A percentile compares a stretch with the other conserved stretches of the same genome.
phyloP scores from a whole-genome alignment of 1,284 basidiomycete genomes.

The Ustilago esculenta region DNA sequence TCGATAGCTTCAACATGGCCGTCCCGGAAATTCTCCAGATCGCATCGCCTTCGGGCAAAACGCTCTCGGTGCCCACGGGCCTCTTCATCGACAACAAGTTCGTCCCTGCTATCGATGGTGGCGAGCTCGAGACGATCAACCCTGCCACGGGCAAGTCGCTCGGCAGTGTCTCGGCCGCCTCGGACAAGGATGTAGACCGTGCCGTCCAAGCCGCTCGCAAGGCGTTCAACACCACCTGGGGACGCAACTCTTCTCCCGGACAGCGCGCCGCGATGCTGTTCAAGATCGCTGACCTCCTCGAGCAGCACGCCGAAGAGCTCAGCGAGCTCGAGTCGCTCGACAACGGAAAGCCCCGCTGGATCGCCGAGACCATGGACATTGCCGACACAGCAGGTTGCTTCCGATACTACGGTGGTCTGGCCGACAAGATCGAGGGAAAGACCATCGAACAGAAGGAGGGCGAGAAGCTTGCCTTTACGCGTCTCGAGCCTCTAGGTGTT shows the following conservation, averaged over 20 bases:
- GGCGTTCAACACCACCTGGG: constrained; percentile 54
- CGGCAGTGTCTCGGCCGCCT: constrained; percentile 46
- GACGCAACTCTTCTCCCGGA: constrained; percentile 28
- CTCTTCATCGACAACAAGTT: constrained; percentile 60
- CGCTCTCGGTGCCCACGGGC: constrained; percentile 41
- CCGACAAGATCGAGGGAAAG: constrained; percentile 86
- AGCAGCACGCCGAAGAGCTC: constrained; percentile 76
- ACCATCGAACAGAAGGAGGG: constrained; percentile 80
- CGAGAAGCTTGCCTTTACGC: constrained; percentile 73
- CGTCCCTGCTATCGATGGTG: constrained; percentile 37
- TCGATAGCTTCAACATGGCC: constrained; percentile 17
- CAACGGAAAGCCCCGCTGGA: constrained; percentile 80
- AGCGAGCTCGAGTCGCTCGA: constrained; percentile 71
- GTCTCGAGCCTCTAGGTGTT: constrained; percentile 92
- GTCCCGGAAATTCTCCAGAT: constrained; percentile 51
- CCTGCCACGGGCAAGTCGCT: constrained; percentile 54
- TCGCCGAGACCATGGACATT: constrained; percentile 76
- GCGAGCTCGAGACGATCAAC: constrained; percentile 49
- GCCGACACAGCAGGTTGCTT: constrained; percentile 72
- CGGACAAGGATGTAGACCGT: constrained; percentile 49
- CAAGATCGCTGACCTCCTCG: constrained; percentile 79
- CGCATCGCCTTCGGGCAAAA: constrained; percentile 61
- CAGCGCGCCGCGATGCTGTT: constrained; percentile 73
- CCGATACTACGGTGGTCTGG: constrained; percentile 74
- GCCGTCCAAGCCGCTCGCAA: constrained; percentile 51